Base-by-base conservation (phyloP, 345 rosid species). In the Salix viminalis region DNA sequence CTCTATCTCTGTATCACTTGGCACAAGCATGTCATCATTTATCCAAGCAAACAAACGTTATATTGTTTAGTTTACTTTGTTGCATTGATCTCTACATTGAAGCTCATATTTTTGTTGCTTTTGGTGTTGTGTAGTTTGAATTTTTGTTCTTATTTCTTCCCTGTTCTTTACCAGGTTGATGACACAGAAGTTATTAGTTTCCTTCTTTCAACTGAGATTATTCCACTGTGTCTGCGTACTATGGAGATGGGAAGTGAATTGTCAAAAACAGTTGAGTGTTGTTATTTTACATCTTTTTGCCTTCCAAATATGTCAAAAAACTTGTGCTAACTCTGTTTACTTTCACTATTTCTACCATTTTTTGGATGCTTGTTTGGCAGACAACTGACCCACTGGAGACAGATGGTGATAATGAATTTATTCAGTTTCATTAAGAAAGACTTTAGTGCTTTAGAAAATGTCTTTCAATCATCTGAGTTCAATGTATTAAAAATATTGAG, bases 221-320 rank as follows among this genome's bases (percentile, higher is more conserved):
- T 96, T 77, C 98, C 98, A 2, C 82, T 94, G 61, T 94, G 99
- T 77, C 88, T 96, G 74, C 97, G 97, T 14, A 91, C 98, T 64
- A 96, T 96, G 99, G 99, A 94, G 82, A 92, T 94, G 98, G 99
- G 99, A 58, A 93, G 97, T 71, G 99, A 96, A 79, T 87, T 96
- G 79, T 93, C 99, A 5, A 96, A 96, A 89, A 96, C 99, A 67
- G 99, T 93, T 87, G 78, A 84, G 94, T 85, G 66, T 75, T 67
- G 69, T 81, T 23, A 46, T 75, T 70, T 70, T 70, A 6, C 72
- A 18, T 56, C 42, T 28, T 26, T 44, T 7, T 42, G 16, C 9
- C 68, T 32, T 19, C 60, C 66, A 64, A 18, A 50, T 42, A 50
- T 56, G 1, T 78, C 10, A 66, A 66, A 56, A 64, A 44, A 11